Evolutionary conservation across 176 grass and related monocot genomes (phyloP), one percentile per base, ranked within the genome.

Genomic region (Musa schizocarpa): DNA sequence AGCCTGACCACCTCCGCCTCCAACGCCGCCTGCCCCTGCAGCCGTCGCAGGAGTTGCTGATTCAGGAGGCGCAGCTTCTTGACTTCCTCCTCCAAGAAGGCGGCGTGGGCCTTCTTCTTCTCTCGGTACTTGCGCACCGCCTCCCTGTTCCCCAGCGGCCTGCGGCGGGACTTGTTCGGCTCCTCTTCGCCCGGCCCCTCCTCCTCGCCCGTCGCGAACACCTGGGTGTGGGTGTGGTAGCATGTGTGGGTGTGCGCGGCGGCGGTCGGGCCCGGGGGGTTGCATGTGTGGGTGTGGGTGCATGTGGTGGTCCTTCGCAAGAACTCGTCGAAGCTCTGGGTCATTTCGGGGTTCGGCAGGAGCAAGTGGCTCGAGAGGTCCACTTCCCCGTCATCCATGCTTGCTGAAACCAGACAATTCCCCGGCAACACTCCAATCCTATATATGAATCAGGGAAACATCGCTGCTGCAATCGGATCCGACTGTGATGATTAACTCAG

Each of bases 71-170:
- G 86, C 26, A 93, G 86, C 75, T 89, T 91, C 82, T 79, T 89
- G 63, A 89, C 78, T 52, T 98, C 94, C 78, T 93, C 90, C 79
- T 98, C 90, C 66, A 98, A 76, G 73, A 84, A 98, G 25, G 84
- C 75, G 0, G 88, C 76, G 21, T 87, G 94, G 0, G 94, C 94
- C 63, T 98, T 98, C 86, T 98, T 98, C 90, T 93, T 93, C 82
- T 91, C 86, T 61, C 94, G 69, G 83, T 98, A 98, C 84, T 93
- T 98, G 70, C 88, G 90, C 27, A 98, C 90, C 9, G 90, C 94
- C 68, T 87, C 94, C 65, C 90, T 75, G 50, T 98, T 98, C 16
- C 88, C 90, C 66, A 89, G 61, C 21, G 90, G 82, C 71, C 73
- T 86, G 49, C 78, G 74, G 52, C 78, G 74, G 21, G 52, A 58